Percentiles rank a stretch among this genome's conserved stretches.
phyloP scores from a whole-genome alignment of 73 alveolate genomes.

The Symbiodinium pilosum region DNA sequence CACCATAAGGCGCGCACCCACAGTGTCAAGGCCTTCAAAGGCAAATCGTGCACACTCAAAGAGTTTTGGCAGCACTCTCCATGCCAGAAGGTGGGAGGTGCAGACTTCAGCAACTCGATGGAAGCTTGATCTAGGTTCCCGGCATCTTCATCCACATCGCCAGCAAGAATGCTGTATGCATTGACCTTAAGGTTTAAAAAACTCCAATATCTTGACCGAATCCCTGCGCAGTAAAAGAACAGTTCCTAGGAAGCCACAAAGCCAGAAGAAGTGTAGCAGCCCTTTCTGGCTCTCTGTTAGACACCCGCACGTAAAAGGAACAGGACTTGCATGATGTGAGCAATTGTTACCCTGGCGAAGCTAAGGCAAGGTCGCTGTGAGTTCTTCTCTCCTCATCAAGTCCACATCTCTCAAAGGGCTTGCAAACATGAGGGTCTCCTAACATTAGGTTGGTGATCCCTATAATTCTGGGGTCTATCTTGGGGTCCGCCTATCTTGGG shows the following conservation, averaged over 20 bases:
- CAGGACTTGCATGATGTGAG: neutral
- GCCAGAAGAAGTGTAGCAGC: too few relatives aligned
- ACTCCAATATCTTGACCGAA: too few relatives aligned
- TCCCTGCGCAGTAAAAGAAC: too few relatives aligned
- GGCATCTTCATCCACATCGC: neutral
- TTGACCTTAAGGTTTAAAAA: too few relatives aligned
- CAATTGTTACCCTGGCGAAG: neutral
- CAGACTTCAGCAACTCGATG: too few relatives aligned
- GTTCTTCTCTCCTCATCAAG: neutral
- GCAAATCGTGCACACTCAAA: neutral
- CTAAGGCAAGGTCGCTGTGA: slow-evolving; percentile 1
- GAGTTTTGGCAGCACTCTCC: neutral
- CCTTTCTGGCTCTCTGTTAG: too few relatives aligned
- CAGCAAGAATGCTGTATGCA: slow-evolving; percentile 52
- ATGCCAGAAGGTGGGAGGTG: too few relatives aligned
- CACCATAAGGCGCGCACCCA: neutral
- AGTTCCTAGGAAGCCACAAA: too few relatives aligned
- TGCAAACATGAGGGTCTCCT: neutral
- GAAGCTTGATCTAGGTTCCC: neutral
- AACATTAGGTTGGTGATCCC: too few relatives aligned
- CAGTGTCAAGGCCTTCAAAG: neutral
- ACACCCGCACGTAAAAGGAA: too few relatives aligned
- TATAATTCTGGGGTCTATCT: too few relatives aligned
- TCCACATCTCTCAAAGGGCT: neutral
- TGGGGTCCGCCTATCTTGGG: too few relatives aligned